Evolutionary conservation across 306 rosid species (phyloP), one percentile per base, ranked within the genome.

Genomic region (Vicia villosa): DNA sequence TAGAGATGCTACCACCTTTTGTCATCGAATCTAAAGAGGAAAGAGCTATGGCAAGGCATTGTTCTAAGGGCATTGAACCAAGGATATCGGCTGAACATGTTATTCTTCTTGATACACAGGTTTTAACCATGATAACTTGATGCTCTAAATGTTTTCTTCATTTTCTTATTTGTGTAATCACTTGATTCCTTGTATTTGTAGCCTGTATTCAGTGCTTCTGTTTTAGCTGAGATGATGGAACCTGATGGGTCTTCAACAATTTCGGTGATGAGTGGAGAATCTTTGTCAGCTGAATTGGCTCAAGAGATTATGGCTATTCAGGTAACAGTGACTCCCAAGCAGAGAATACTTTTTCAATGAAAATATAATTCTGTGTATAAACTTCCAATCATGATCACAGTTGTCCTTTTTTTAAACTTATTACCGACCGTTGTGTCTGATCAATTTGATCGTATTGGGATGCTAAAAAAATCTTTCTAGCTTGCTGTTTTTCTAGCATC

Each of bases 51-150:
- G 91, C 94, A 32, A 91, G 90, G 81, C 94, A 91, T 68, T 85
- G 90, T 70, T 89, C 95, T 8, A 17, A 79, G 13, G 98, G 96
- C 26, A 89, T 92, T 62, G 98, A 92, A 70, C 98, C 98, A 10
- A 73, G 96, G 81, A 75, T 92, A 43, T 87, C 98, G 34, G 22
- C 92, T 36, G 96, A 92, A 63, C 88, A 96, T 17, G 79, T 92
- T 59, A 83, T 92, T 63, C 98, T 92, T 82, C 94, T 89, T 22
- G 96, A 89, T 77, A 86, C 95, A 13, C 97, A 92, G 96, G 97
- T 91, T 69, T 24, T 17, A 3, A 15, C 58, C 57, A 24, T 17
- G 9, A 4, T 16, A 60, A 40, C 34, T 66, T 51, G 17, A 15
- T 63, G 38, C 7, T 59, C 9, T 17, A 51, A 42, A 3, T 40